Evolutionary conservation across 1,284 basidiomycete genomes (phyloP), one percentile per base, ranked within the genome.

Genomic region (Serendipita sp.): DNA sequence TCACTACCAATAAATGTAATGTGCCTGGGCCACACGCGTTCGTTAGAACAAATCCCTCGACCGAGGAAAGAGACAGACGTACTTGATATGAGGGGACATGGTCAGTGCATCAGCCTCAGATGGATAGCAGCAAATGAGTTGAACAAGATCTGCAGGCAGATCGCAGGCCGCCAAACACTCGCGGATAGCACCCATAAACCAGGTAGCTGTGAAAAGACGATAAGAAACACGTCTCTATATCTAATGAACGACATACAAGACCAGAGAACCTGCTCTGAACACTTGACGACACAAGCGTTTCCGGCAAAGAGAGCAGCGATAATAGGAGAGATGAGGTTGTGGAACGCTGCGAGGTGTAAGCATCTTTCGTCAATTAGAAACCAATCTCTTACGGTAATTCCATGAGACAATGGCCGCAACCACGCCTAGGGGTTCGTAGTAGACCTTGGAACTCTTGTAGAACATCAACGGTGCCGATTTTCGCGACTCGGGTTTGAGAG

Each of bases 1-100:
- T 97, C 95, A 13, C 90, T 93, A 17, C 96, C 95, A 73, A 99
- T 98, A 72, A 95, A 93, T 43, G 84, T 84, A 64, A 90, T 88
- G 67, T 90, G 87, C 68, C 61, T 66, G 30, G 26, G 35, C 22
- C n/a, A 42, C 12, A 38, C 15, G 17, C 13, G 43, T 17, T 44
- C 43, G 43, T 22, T 22, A 22, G 22, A 22, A 22, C 22, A 1
- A 22, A 22, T 22, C 22, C 22, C 22, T 22, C 22, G 22, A 22
- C 22, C 22, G 22, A 22, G 22, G 22, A 22, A 22, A 22, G 22
- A 22, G 17, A 22, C 2, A 34, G 13, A 68, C 74, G 64, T 34
- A 75, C 61, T 87, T 87, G 65, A 99, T 87, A 35, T 81, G 71
- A 0, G 86, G 82, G 38, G 92, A 91, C 63, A 76, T 81, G 0